phyloP scores from a whole-genome alignment of 2,329 filamentous ascomycete species.

The Fusarium nelsonii region DNA sequence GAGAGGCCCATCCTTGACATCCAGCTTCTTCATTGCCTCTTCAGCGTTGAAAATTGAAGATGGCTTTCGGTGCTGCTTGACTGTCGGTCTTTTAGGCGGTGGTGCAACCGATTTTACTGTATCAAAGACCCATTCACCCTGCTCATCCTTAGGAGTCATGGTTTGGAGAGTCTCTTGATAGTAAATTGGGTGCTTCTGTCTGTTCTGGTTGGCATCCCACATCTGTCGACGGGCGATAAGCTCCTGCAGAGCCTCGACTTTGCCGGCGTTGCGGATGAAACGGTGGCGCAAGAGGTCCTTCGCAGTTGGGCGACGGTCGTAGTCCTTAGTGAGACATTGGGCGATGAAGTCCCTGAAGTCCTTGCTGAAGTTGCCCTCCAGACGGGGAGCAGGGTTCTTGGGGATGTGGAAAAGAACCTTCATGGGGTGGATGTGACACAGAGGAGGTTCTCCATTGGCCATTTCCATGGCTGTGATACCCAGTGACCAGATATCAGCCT shows the following conservation, averaged over 20 bases:
- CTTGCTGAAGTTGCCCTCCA: slow-evolving; percentile 87
- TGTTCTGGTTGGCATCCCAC: slow-evolving; percentile 80
- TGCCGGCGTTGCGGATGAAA: slow-evolving; percentile 89
- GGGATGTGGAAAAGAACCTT: slow-evolving; percentile 93
- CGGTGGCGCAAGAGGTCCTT: slow-evolving; percentile 89
- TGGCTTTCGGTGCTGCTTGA: slow-evolving; percentile 65
- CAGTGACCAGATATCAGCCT: slow-evolving; percentile 93
- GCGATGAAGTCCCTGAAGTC: slow-evolving; percentile 96
- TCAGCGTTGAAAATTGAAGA: slow-evolving; percentile 70
- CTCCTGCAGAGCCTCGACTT: slow-evolving; percentile 88
- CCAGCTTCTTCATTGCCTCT: slow-evolving; percentile 70
- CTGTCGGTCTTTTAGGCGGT: slow-evolving; percentile 64
- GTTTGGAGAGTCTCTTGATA: slow-evolving; percentile 92
- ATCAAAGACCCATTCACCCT: slow-evolving; percentile 96
- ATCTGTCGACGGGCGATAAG: slow-evolving; percentile 85
- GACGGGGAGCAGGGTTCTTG: slow-evolving; percentile 83
- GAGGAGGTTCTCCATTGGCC: slow-evolving; percentile 88
- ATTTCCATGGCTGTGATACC: slow-evolving; percentile 94
- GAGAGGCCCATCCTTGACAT: slow-evolving; percentile 71
- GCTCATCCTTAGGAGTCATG: slow-evolving; percentile 73
- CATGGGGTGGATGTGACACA: slow-evolving; percentile 90
- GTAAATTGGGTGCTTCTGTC: slow-evolving; percentile 80
- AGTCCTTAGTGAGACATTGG: slow-evolving; percentile 91
- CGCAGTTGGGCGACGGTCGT: slow-evolving; percentile 84
- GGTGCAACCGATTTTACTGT: slow-evolving; percentile 80